These are phyloP conservation scores for Populus euphratica DNA, from an alignment of 345 rosid genomes.

Conservation along the genomic window DNA sequence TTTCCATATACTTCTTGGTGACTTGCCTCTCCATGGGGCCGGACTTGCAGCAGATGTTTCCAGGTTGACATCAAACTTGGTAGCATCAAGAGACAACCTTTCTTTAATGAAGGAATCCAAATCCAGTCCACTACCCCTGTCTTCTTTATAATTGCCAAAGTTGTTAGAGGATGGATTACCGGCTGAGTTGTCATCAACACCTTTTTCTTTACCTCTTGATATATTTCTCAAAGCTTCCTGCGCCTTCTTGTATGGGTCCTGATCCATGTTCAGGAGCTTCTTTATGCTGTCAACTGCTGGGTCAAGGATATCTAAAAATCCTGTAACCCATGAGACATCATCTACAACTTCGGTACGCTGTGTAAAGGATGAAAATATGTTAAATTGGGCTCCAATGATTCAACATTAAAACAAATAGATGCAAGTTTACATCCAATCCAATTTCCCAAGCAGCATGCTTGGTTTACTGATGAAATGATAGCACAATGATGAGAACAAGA, in stretches of 20 bases:
- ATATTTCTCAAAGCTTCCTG: conserved; percentile 26
- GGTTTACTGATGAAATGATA: too few relatives aligned
- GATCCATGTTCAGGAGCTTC: conserved; percentile 68
- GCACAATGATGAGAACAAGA: too few relatives aligned
- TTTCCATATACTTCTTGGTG: conserved; percentile 46
- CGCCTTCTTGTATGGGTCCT: conserved; percentile 34
- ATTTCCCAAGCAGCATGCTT: too few relatives aligned
- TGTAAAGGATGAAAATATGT: not conserved
- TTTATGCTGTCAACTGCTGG: conserved; percentile 92
- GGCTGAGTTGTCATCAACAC: conserved; percentile 7
- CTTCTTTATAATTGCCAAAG: conserved; percentile 33
- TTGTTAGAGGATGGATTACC: conserved; percentile 11
- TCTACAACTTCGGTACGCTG: conserved; percentile 93
- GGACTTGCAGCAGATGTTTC: conserved; percentile 32
- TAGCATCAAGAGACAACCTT: conserved; percentile 56
- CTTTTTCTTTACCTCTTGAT: conserved; percentile 24
- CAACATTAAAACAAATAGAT: too few relatives aligned
- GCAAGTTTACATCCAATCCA: too few relatives aligned
- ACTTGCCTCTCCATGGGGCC: conserved; percentile 17
- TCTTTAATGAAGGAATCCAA: conserved; percentile 55
- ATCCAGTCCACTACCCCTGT: conserved; percentile 40
- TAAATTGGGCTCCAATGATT: too few relatives aligned
- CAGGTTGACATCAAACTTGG: conserved; percentile 46
- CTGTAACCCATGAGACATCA: conserved; percentile 87
- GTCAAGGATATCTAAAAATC: conserved; percentile 76